Percentiles rank a stretch among this genome's conserved stretches.
Evolutionary conservation across 2,329 filamentous ascomycete genomes (phyloP).

Genomic region (Neonectria coccinea): DNA sequence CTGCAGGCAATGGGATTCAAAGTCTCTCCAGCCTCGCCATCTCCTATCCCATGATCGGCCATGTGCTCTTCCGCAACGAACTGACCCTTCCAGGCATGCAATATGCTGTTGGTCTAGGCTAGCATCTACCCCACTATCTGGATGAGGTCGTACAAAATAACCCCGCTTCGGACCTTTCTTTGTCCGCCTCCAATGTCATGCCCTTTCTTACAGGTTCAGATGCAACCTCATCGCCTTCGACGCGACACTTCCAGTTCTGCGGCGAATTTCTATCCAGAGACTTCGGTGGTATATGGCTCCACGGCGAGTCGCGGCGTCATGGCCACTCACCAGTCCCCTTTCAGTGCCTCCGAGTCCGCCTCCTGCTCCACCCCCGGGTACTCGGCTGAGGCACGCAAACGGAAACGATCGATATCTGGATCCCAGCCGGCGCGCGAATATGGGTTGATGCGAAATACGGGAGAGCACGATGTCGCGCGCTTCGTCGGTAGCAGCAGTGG

Average conservation of each 20-base stretch:
- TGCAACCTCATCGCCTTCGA: too few species aligned
- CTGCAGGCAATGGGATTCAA: slow-evolving; percentile 50
- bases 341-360: slow-evolving; percentile 32
- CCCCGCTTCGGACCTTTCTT: slow-evolving; percentile 46
- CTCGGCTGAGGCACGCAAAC: slow-evolving; percentile 42
- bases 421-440: slow-evolving; percentile 48
- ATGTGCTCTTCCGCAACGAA: slow-evolving; percentile 28
- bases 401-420: slow-evolving; percentile 45
- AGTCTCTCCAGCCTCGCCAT: slow-evolving; percentile 28
- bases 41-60: slow-evolving; percentile 27
- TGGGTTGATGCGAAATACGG: slow-evolving; percentile 62
- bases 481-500: slow-evolving; percentile 70
- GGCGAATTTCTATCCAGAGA: too few species aligned
- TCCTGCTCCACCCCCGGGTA: slow-evolving; percentile 41
- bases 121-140: slow-evolving; percentile 8
- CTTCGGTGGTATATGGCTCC: too few species aligned
- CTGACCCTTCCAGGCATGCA: slow-evolving; percentile 6
- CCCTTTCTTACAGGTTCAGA: too few species aligned
- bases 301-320: too few species aligned
- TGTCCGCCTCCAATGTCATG: slow-evolving; percentile 38
- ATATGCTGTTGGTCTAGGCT: slow-evolving; percentile 6
- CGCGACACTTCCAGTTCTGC: too few species aligned
- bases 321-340: too few species aligned
- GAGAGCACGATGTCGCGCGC: slow-evolving; percentile 59
- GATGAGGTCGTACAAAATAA: slow-evolving; percentile 21